phyloP scores from a whole-genome alignment of 2,329 filamentous ascomycete species.

The Pleurostoma richardsiae region DNA sequence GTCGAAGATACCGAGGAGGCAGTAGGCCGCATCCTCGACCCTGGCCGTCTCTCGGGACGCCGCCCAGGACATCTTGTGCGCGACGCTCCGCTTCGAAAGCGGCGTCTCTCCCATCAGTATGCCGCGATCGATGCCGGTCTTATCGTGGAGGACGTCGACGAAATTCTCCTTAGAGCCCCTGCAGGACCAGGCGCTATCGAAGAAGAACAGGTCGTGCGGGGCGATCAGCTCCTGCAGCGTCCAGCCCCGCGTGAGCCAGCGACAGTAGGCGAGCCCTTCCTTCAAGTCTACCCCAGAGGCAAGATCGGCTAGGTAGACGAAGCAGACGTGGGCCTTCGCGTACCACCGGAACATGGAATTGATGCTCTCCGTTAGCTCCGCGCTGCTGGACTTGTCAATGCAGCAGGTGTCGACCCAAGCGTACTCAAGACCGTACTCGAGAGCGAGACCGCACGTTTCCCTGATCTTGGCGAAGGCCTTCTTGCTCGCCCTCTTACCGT shows the following conservation, averaged over 20 bases:
- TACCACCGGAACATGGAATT: slow-evolving; percentile 9
- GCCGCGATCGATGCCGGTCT: slow-evolving; percentile 17
- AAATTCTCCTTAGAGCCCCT: slow-evolving; percentile 17
- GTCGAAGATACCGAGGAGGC: slow-evolving; percentile 18
- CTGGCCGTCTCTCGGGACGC: slow-evolving; percentile 12
- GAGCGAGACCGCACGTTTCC: not conserved
- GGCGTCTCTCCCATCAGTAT: not conserved
- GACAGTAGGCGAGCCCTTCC: not conserved
- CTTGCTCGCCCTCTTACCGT: not conserved
- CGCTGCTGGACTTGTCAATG: slow-evolving; percentile 6
- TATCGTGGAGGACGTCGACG: slow-evolving; percentile 3
- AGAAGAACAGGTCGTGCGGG: slow-evolving; percentile 21
- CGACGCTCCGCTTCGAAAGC: slow-evolving; percentile 7
- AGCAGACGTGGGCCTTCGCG: slow-evolving; percentile 2
- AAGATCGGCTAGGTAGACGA: slow-evolving; percentile 3
- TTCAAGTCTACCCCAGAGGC: not conserved
- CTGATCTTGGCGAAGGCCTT: not conserved
- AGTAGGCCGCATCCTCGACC: slow-evolving; percentile 18
- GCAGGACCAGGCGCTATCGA: slow-evolving; percentile 16
- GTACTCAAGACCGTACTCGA: not conserved
- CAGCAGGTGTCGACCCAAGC: slow-evolving; percentile 9
- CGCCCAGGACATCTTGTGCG: slow-evolving; percentile 19
- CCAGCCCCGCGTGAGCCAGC: slow-evolving; percentile 40
- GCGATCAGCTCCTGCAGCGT: slow-evolving; percentile 65
- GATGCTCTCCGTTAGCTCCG: slow-evolving; percentile 5